Evolutionary conservation across 805 yeast genomes (phyloP).

Genomic region (Lachancea mirantina): DNA sequence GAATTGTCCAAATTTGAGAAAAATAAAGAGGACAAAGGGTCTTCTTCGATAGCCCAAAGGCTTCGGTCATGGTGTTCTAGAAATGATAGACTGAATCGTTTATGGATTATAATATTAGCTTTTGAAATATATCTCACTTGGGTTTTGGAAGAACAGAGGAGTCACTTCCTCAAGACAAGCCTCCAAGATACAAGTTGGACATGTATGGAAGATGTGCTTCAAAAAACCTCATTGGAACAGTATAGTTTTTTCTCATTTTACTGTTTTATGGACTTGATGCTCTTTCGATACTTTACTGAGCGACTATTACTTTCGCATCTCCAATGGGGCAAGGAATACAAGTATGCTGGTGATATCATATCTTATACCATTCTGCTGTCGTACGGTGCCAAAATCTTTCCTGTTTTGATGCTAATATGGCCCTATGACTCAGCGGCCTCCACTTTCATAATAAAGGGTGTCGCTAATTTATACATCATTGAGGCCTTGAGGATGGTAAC

Average conservation of each 20-base stretch:
- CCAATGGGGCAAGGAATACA: slow-evolving; percentile 27
- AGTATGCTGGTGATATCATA: slow-evolving; percentile 31
- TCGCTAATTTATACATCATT: slow-evolving; percentile 54
- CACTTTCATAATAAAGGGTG: slow-evolving; percentile 48
- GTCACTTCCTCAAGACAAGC: slow-evolving; percentile 4
- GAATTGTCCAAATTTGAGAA: slow-evolving; percentile 12
- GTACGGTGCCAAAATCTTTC: slow-evolving; percentile 74
- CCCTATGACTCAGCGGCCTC: slow-evolving; percentile 81
- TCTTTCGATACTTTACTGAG: slow-evolving; percentile 36
- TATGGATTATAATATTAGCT: slow-evolving; percentile 56
- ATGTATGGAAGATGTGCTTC: slow-evolving; percentile 30
- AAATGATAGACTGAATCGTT: slow-evolving; percentile 34
- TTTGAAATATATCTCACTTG: slow-evolving; percentile 88
- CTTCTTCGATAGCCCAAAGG: slow-evolving; percentile 7
- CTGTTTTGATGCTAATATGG: slow-evolving; percentile 93
- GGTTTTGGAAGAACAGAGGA: slow-evolving; percentile 77
- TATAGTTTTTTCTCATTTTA: slow-evolving; percentile 50
- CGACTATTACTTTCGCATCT: slow-evolving; percentile 17
- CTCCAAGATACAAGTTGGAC: slow-evolving; percentile 8
- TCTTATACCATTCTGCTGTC: slow-evolving; percentile 69
- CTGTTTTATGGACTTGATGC: slow-evolving; percentile 41
- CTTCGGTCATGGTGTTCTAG: slow-evolving; percentile 17
- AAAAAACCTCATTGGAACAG: slow-evolving; percentile 38
- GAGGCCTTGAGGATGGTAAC: slow-evolving; percentile 53
- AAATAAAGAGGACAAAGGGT: slow-evolving; percentile 3